Evolutionary conservation across 345 rosid genomes (phyloP), one percentile per base, ranked within the genome.

Genomic region (Brassica juncea): DNA sequence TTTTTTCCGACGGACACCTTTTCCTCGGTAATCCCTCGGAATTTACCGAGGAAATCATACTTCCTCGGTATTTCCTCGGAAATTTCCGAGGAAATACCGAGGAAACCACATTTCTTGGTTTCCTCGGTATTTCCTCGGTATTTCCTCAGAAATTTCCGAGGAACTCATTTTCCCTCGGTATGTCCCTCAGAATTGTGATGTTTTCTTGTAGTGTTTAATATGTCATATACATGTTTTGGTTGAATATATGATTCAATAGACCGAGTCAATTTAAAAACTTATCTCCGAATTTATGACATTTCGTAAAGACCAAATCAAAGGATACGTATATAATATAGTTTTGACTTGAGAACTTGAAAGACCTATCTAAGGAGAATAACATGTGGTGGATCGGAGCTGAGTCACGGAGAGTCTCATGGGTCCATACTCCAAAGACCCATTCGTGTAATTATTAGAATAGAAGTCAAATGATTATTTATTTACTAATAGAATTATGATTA

Each of bases 161-260:
- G n/a, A n/a, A n/a, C n/a, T n/a, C n/a, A n/a, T n/a, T n/a, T n/a
- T n/a, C n/a, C n/a, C n/a, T n/a, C n/a, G n/a, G n/a, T n/a, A n/a
- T n/a, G n/a, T n/a, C n/a, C n/a, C n/a, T n/a, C n/a, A n/a, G n/a
- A n/a, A n/a, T n/a, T n/a, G n/a, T n/a, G n/a, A n/a, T n/a, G n/a
- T n/a, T n/a, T n/a, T n/a, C n/a, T n/a, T n/a, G n/a, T n/a, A n/a
- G n/a, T n/a, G n/a, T n/a, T n/a, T 49, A 4, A 67, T 19, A 69
- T 77, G 74, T 19, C 8, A 60, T 31, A n/a, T 69, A 71, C 28
- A 72, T 6, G 25, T 23, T 23, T 23, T 23, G 32, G 71, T 63
- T 78, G 28, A 52, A 23, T 63, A 77, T 72, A 16, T 55, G 72
- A 39, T 49, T 66, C 21, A n/a, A 66, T 58, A 66, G 77, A 72